These are phyloP conservation scores for Limtongia smithiae DNA, from an alignment of 805 yeast genomes.

Conservation along the genomic window DNA sequence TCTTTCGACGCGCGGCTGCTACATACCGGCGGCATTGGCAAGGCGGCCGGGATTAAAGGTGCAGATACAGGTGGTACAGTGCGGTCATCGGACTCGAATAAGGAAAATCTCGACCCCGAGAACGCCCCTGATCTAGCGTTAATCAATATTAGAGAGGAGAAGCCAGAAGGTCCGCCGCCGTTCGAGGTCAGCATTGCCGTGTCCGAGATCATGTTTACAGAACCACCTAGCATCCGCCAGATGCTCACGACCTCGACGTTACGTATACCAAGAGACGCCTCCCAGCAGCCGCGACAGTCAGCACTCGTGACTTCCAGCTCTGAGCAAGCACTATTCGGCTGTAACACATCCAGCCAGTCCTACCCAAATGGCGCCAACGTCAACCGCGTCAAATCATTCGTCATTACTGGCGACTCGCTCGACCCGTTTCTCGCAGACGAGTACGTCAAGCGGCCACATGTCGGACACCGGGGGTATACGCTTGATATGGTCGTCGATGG, in stretches of 20 bases:
- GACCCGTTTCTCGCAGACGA: conserved; percentile 5
- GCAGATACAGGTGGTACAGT: not conserved
- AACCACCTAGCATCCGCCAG: not conserved
- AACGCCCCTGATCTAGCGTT: not conserved
- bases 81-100: conserved; percentile 9
- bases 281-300: no score
- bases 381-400: no score
- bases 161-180: not conserved
- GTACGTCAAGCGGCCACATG: not conserved
- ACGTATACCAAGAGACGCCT: no score
- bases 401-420: not conserved
- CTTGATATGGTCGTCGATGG: conserved; percentile 1
- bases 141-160: not conserved
- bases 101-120: conserved; percentile 22
- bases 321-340: no score
- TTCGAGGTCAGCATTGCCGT: conserved; percentile 12
- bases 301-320: no score
- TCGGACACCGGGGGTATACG: not conserved
- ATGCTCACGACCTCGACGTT: no score
- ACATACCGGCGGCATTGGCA: no score
- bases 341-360: no score
- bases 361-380: no score
- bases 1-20: no score
- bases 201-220: conserved; percentile 10
- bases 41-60: no score